Percentiles rank a stretch among this genome's conserved stretches.
Evolutionary conservation across 2,329 filamentous ascomycete genomes (phyloP).

Genomic region (Sporothrix dimorphospora): DNA sequence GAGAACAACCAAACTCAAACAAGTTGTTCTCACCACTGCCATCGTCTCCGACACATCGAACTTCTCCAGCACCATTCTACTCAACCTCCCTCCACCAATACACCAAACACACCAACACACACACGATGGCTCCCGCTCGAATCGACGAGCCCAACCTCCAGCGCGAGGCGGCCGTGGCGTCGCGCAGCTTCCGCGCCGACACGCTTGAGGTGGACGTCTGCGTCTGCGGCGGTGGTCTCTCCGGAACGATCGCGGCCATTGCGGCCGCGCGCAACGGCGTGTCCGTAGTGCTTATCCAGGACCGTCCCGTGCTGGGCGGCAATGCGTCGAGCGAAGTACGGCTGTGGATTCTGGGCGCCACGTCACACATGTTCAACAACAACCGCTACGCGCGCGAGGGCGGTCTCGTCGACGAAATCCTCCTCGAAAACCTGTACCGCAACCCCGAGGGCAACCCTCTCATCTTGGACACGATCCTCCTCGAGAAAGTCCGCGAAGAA

Average conservation of each 20-base stretch:
- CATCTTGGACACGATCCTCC: constrained; percentile 36
- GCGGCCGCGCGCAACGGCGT: constrained; percentile 36
- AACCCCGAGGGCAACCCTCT: constrained; percentile 38
- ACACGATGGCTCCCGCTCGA: constrained; percentile 36
- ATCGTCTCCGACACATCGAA: too few species aligned
- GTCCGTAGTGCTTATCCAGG: constrained; percentile 35
- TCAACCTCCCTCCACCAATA: neutral
- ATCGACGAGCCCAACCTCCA: constrained; percentile 33
- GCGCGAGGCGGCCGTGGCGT: constrained; percentile 32
- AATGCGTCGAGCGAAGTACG: constrained; percentile 37
- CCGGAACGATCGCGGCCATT: constrained; percentile 36
- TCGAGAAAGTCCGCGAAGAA: constrained; percentile 37
- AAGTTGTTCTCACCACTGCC: too few species aligned
- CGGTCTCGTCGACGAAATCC: constrained; percentile 37
- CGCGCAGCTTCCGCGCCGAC: constrained; percentile 32
- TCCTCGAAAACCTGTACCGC: constrained; percentile 36
- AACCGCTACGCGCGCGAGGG: constrained; percentile 38
- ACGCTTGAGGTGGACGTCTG: constrained; percentile 38
- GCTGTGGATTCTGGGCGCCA: constrained; percentile 37
- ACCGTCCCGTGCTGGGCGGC: constrained; percentile 36
- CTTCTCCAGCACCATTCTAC: too few species aligned
- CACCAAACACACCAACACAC: neutral
- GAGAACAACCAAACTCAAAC: neutral
- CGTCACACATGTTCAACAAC: constrained; percentile 40
- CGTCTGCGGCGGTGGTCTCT: constrained; percentile 37